phyloP scores from a whole-genome alignment of 1,284 basidiomycete genomes.

The Trichosporon asahii region DNA sequence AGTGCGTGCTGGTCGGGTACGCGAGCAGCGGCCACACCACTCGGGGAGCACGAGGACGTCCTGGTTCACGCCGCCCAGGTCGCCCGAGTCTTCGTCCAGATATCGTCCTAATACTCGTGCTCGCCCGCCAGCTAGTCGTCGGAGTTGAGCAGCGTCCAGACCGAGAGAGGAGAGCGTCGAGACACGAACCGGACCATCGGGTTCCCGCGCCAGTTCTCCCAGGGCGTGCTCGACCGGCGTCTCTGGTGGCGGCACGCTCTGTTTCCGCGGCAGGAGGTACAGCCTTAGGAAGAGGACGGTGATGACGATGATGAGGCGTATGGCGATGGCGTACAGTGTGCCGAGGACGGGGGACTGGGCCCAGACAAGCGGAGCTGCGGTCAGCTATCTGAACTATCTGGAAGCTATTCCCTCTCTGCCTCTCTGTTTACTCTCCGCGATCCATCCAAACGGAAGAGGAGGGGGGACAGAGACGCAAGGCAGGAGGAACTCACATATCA shows the following conservation, averaged over 20 bases:
- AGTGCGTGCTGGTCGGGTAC: slow-evolving; percentile 46
- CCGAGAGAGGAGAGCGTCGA: background rate
- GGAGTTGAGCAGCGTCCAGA: slow-evolving; percentile 22
- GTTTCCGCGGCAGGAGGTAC: slow-evolving; percentile 39
- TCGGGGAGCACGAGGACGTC: slow-evolving; percentile 34
- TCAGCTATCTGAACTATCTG: background rate
- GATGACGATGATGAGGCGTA: slow-evolving; percentile 25
- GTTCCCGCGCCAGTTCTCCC: background rate
- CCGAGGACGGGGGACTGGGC: background rate
- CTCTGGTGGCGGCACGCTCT: slow-evolving; percentile 30
- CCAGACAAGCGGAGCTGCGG: background rate
- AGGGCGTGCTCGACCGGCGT: slow-evolving; percentile 37
- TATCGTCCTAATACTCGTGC: background rate
- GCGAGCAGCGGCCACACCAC: slow-evolving; percentile 24
- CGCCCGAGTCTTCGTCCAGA: background rate
- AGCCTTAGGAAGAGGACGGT: slow-evolving; percentile 36
- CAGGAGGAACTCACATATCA: background rate
- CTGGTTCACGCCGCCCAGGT: slow-evolving; percentile 16
- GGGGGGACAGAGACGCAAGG: background rate
- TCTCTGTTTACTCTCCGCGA: background rate
- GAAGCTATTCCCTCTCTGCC: background rate
- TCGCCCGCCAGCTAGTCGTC: background rate
- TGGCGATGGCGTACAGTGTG: slow-evolving; percentile 11
- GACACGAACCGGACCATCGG: background rate
- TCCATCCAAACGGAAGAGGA: background rate